These are phyloP conservation scores for Epichloe typhina DNA, from an alignment of 2,329 filamentous ascomycete species.

Conservation along the genomic window DNA sequence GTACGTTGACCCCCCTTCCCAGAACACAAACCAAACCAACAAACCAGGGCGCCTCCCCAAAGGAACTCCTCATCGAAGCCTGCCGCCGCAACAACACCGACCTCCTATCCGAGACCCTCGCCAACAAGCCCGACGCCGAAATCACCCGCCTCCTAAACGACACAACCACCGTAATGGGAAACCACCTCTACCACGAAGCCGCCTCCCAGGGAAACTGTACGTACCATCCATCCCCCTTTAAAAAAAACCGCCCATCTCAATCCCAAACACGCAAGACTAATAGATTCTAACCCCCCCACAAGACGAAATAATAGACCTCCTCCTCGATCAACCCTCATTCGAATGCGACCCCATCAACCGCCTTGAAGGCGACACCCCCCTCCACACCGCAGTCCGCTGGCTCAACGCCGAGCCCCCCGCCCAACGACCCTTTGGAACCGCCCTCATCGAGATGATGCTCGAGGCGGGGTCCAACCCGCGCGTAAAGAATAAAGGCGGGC, in stretches of 20 bases:
- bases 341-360: constrained; percentile 70
- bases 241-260: too few species aligned
- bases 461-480: constrained; percentile 56
- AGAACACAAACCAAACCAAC: neutral
- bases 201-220: constrained; percentile 74
- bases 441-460: constrained; percentile 66
- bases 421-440: constrained; percentile 50
- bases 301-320: constrained; percentile 67
- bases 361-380: constrained; percentile 57
- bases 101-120: constrained; percentile 64
- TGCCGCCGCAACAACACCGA: constrained; percentile 87
- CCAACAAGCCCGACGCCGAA: constrained; percentile 45
- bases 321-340: constrained; percentile 72
- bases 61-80: constrained; percentile 82
- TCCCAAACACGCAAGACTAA: neutral
- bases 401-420: constrained; percentile 54
- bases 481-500: constrained; percentile 55
- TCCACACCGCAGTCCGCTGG: constrained; percentile 68
- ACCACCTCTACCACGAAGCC: constrained; percentile 80
- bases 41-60: constrained; percentile 63
- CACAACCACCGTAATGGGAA: constrained; percentile 74
- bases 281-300: too few species aligned
- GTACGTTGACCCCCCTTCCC: neutral
- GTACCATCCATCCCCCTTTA: constrained; percentile 27
- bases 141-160: constrained; percentile 72